These are phyloP conservation scores for Zygosaccharomyces kombuchaensis DNA, from an alignment of 805 yeast genomes.

Conservation along the genomic window DNA sequence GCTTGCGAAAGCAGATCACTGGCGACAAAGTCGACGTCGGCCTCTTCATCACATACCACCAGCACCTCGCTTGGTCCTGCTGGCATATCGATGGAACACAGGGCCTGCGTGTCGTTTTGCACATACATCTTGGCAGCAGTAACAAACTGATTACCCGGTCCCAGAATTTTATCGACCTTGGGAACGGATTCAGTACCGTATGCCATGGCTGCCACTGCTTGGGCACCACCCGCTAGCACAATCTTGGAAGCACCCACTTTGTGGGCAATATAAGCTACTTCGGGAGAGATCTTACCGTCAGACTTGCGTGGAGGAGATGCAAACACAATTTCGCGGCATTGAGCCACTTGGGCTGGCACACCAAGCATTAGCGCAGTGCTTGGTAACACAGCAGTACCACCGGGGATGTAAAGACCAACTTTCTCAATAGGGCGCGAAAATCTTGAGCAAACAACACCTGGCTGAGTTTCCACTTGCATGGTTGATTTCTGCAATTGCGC, in stretches of 20 bases:
- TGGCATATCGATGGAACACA: constrained; percentile 98
- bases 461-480: constrained; percentile 82
- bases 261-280: constrained; percentile 95
- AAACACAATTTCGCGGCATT: constrained; percentile 83
- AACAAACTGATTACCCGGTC: constrained; percentile 99
- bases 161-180: constrained; percentile 93
- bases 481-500: constrained; percentile 80
- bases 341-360: constrained; percentile 97
- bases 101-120: constrained; percentile 89
- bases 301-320: constrained; percentile 91
- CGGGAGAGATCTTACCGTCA: constrained; percentile 92
- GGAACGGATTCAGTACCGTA: constrained; percentile 92
- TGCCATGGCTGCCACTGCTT: constrained; percentile 98
- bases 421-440: constrained; percentile 91
- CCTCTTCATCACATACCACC: constrained; percentile 83
- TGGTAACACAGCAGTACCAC: constrained; percentile 97
- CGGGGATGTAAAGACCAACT: constrained; percentile 96
- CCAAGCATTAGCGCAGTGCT: constrained; percentile 98
- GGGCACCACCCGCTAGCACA: constrained; percentile 98
- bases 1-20: constrained; percentile 95
- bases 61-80: constrained; percentile 99
- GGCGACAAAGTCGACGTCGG: constrained; percentile 97
- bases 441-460: constrained; percentile 91
- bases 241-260: constrained; percentile 88
- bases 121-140: constrained; percentile 99